These are phyloP conservation scores for Sarocladium strictum DNA, from an alignment of 2,329 filamentous ascomycete species.

Conservation along the genomic window DNA sequence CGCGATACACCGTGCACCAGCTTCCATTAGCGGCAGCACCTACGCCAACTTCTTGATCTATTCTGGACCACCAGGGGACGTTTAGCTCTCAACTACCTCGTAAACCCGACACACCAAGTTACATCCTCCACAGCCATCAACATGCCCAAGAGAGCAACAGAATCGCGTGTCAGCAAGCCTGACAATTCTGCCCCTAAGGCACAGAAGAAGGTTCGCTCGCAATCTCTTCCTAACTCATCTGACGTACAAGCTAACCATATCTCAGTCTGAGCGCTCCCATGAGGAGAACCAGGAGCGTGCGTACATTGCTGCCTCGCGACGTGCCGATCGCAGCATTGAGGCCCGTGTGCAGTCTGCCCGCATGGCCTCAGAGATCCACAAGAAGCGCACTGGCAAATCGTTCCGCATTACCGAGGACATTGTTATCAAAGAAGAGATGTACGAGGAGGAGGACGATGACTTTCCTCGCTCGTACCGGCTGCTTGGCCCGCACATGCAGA, in stretches of 20 bases:
- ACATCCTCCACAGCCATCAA: neutral
- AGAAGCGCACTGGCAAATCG: conserved; percentile 75
- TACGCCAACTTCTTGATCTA: too few species aligned
- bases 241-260: neutral
- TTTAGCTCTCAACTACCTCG: too few species aligned
- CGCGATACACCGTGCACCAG: too few species aligned
- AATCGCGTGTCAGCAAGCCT: conserved; percentile 1
- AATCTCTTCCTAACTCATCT: neutral
- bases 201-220: conserved; percentile 11
- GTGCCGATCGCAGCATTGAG: conserved; percentile 81
- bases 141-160: conserved; percentile 7
- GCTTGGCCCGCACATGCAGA: conserved; percentile 57
- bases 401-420: conserved; percentile 80
- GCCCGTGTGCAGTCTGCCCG: conserved; percentile 82
- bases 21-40: too few species aligned
- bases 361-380: conserved; percentile 86
- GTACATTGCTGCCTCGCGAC: conserved; percentile 84
- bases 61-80: too few species aligned
- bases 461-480: conserved; percentile 60
- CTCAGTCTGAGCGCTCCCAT: conserved; percentile 66
- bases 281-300: conserved; percentile 82
- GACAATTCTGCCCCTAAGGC: neutral
- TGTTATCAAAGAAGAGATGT: conserved; percentile 89
- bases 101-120: too few species aligned
- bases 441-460: conserved; percentile 89